phyloP scores from a whole-genome alignment of 1,284 basidiomycete genomes.

The Ceratobasidium sp. region DNA sequence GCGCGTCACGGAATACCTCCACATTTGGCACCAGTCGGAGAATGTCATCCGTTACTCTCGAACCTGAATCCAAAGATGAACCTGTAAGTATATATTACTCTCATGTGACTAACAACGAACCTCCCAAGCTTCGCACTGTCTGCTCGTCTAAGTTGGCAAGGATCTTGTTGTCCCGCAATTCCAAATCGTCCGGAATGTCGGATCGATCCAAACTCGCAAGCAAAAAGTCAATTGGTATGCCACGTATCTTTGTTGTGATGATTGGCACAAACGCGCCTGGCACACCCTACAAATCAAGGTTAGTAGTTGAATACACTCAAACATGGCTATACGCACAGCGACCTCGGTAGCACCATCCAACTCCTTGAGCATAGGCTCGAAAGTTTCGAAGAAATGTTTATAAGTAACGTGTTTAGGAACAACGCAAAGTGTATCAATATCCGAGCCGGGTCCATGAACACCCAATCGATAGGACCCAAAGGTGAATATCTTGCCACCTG shows the following conservation, averaged over 20 bases:
- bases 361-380: conserved; percentile 89
- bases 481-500: conserved; percentile 98
- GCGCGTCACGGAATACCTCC: conserved; percentile 90
- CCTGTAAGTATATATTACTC: conserved; percentile 24
- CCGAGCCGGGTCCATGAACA: conserved; percentile 94
- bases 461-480: conserved; percentile 97
- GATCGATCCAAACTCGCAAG: conserved; percentile 89
- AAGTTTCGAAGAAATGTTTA: conserved; percentile 95
- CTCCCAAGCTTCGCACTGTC: conserved; percentile 94
- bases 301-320: neutral
- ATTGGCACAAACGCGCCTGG: conserved; percentile 97
- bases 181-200: conserved; percentile 89
- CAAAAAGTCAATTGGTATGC: conserved; percentile 93
- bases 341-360: conserved; percentile 90
- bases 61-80: conserved; percentile 65
- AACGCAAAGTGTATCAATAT: conserved; percentile 99
- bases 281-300: conserved; percentile 72
- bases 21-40: conserved; percentile 95
- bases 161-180: conserved; percentile 90
- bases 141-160: conserved; percentile 94
- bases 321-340: conserved; percentile 69
- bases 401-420: conserved; percentile 95
- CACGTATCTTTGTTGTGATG: conserved; percentile 90
- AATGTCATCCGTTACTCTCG: conserved; percentile 96
- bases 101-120: conserved; percentile 59